Base-by-base conservation (phyloP, 805 yeast genomes). In the Candida maris region DNA sequence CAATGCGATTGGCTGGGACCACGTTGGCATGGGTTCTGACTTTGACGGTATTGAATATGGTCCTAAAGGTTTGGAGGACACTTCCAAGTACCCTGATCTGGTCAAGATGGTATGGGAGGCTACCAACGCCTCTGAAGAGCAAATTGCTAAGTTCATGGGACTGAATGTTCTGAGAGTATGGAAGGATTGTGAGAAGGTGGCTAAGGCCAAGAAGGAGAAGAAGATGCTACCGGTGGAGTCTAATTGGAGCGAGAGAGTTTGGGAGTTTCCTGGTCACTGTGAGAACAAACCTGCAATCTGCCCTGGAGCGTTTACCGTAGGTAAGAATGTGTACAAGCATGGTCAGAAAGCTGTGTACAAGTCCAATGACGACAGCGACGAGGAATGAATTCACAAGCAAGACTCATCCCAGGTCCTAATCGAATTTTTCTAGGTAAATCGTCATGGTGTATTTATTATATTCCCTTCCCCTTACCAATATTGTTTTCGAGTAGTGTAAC, bases 61-160 rank as follows among this genome's bases (percentile, higher is more conserved):
- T 4, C 77, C 78, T 2, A 48, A 38, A 9, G 77, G 76, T 0
- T 51, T 73, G 19, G 78, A 72, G 44, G 77, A 72, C 45, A 77
- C 71, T 1, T 69, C 76, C n/a, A 72, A 72, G 47, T 73, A 70
- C 43, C 78, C 78, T 0, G 75, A 70, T 28, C 54, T 73, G 32
- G 74, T 52, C 67, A 49, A 70, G 33, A 61, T 58, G 40, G 54
- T 47, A 20, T 49, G 54, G 49, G 49, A 48, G 29, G 43, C 38
- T 6, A 34, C 50, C 3, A 62, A 61, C 8, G 75, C 76, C 3
- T 51, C 67, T 2, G 71, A 67, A 23, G 70, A 64, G n/a, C 62
- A 71, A 27, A 63, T 71, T 17, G 32, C 57, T 4, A 61, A 60
- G 39, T 42, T 71, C 10, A 67, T 69, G 69, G 75, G 76, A 0